Evolutionary conservation across 1,139 yeast genomes (phyloP).

Genomic region (Casaregolazyma lundiana): DNA sequence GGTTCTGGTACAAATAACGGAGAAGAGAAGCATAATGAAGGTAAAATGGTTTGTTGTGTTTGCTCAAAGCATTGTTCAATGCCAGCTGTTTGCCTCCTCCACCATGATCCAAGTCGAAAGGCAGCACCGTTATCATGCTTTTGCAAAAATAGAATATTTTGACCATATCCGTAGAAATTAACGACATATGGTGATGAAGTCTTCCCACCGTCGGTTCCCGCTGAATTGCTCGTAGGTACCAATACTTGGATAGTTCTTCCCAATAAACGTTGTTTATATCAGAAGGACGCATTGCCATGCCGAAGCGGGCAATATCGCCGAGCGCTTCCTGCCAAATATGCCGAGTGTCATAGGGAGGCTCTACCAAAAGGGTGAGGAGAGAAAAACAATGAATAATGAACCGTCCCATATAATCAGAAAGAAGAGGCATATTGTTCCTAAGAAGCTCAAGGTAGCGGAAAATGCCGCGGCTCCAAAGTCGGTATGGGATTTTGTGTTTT

Average conservation of each 20-base stretch:
- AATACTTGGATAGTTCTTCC: constrained; percentile 29
- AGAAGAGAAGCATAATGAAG: constrained; percentile 18
- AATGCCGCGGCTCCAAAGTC: constrained; percentile 34
- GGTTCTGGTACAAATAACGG: constrained; percentile 10
- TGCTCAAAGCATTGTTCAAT: constrained; percentile 18
- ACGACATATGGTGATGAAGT: constrained; percentile 31
- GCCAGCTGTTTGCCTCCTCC: constrained; percentile 11
- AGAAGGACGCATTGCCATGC: constrained; percentile 23
- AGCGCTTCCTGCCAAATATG: constrained; percentile 34
- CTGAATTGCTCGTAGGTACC: constrained; percentile 31
- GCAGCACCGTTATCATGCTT: constrained; percentile 24
- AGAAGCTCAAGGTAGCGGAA: constrained; percentile 29
- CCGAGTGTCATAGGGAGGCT: constrained; percentile 29
- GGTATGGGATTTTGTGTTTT: constrained; percentile 30
- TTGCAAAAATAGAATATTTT: constrained; percentile 32
- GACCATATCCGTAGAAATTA: constrained; percentile 26
- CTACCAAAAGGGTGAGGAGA: constrained; percentile 28
- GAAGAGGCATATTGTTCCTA: constrained; percentile 27
- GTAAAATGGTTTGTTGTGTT: constrained; percentile 21
- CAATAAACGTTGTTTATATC: constrained; percentile 25
- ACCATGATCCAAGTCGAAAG: constrained; percentile 17
- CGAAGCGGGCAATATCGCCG: constrained; percentile 32
- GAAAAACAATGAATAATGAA: constrained; percentile 29
- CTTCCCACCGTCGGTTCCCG: constrained; percentile 32
- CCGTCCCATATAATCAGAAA: constrained; percentile 24